Conservation (phyloP, 192 early-diverging fungal species). For the Dissophora ornata region DNA sequence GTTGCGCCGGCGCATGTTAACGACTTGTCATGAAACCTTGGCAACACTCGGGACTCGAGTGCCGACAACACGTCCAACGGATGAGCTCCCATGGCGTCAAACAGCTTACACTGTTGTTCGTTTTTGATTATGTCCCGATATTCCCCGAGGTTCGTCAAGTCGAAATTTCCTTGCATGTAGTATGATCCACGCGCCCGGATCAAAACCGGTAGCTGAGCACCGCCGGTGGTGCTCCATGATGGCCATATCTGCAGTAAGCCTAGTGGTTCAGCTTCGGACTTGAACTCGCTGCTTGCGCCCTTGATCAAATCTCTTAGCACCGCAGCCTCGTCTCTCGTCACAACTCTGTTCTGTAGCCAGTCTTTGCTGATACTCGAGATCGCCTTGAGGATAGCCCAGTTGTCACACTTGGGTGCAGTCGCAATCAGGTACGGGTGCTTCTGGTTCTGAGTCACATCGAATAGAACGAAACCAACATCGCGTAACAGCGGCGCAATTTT, state of each 20-base stretch:
- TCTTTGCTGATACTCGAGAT: not conserved
- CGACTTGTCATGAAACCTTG: not conserved
- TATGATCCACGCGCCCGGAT: slow-evolving; percentile 9
- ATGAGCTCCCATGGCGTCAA: slow-evolving; percentile 2
- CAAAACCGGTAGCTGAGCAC: not conserved
- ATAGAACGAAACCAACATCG: slow-evolving; percentile 6
- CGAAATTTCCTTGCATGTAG: slow-evolving; percentile 2
- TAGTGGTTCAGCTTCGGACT: not conserved
- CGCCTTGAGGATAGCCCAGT: not conserved
- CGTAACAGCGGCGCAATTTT: not conserved
- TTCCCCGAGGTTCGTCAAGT: not conserved
- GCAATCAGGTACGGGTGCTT: slow-evolving; percentile 6
- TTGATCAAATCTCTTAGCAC: not conserved
- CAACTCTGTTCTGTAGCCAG: not conserved
- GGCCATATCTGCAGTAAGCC: slow-evolving; percentile 20
- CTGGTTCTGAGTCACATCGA: not conserved
- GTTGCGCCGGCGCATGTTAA: not conserved
- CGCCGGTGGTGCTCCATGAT: not conserved
- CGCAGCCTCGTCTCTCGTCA: slow-evolving; percentile 1
- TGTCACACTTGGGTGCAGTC: not conserved
- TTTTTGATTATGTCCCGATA: not conserved
- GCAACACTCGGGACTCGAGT: not conserved
- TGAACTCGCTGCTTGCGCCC: not conserved
- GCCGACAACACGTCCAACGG: not conserved
- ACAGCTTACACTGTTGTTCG: not conserved